phyloP scores from a whole-genome alignment of 495 filamentous ascomycete species.

The Aspergillus baeticus region DNA sequence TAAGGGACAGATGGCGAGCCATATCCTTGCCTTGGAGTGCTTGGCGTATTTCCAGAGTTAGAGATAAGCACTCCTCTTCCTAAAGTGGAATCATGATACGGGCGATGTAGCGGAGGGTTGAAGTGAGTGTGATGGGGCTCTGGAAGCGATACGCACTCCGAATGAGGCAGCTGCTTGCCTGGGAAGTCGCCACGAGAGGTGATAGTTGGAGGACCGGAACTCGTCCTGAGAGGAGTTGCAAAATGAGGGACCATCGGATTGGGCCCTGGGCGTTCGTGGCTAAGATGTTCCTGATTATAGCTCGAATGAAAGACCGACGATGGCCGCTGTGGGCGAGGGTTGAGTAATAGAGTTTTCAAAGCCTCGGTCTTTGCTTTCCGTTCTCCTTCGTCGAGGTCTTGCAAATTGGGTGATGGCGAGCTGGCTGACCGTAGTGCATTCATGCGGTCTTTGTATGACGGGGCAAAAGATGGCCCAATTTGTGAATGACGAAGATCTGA shows the following conservation, averaged over 20 bases:
- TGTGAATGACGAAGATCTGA: slow-evolving; percentile 38
- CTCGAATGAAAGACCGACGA: slow-evolving; percentile 27
- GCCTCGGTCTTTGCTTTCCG: slow-evolving; percentile 44
- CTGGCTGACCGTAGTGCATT: slow-evolving; percentile 48
- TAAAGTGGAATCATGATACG: slow-evolving; percentile 22
- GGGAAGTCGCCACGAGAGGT: slow-evolving; percentile 17
- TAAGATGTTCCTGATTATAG: slow-evolving; percentile 13
- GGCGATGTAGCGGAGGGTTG: slow-evolving; percentile 19
- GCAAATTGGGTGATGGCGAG: slow-evolving; percentile 21
- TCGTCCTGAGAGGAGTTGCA: slow-evolving; percentile 37
- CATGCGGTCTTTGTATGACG: slow-evolving; percentile 65
- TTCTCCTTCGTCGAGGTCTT: slow-evolving; percentile 36
- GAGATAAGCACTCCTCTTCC: slow-evolving; percentile 27
- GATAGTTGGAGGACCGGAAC: slow-evolving; percentile 35
- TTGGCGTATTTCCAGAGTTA: slow-evolving; percentile 11
- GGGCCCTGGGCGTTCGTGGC: slow-evolving; percentile 14
- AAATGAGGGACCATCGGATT: slow-evolving; percentile 31
- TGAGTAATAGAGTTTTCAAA: slow-evolving; percentile 48
- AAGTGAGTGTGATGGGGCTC: slow-evolving; percentile 15
- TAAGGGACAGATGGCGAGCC: slow-evolving; percentile 10
- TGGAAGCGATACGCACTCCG: slow-evolving; percentile 16
- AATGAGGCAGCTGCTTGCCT: slow-evolving; percentile 1
- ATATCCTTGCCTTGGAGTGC: slow-evolving; percentile 9
- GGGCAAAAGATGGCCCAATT: slow-evolving; percentile 65
- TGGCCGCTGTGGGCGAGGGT: slow-evolving; percentile 42